Base-by-base conservation (phyloP, 2,329 filamentous ascomycete genomes). In the Colletotrichum tofieldiae region DNA sequence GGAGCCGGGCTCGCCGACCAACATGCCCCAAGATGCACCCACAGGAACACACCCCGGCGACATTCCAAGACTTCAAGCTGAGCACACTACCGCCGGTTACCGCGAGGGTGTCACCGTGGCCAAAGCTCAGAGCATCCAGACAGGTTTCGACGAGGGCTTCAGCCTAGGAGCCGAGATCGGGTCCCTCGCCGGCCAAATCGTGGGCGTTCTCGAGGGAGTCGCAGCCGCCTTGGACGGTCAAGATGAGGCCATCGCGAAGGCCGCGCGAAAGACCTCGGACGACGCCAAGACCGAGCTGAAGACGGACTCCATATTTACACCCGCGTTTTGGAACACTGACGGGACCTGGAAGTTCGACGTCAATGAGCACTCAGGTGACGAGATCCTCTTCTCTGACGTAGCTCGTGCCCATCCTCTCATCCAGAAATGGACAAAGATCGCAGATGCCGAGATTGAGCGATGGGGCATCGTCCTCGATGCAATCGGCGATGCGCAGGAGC, bases 101-200 rank as follows among this genome's bases (percentile, higher is more conserved):
- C 92, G 96, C 71, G 95, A 98, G 77, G 96, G 96, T 55, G 89
- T 98, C 65, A 88, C 92, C 0, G 85, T 85, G 3, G 93, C 93
- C 41, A 98, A 98, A 81, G 89, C 89, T 35, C 84, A 87, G 59
- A 93, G 91, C 77, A 90, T 98, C 35, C 96, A 99, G 82, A 87
- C 87, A 18, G 96, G 96, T 0, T 98, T 99, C 79, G 96, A 99
- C 80, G 94, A 96, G 75, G 96, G 96, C 0, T 98, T 95, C 80
- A 87, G 91, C 18, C 86, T 98, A 0, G 96, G 96, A 16, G 95
- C 94, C 0, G 91, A 92, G 63, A 84, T 98, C 39, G 96, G 96
- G 0, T 81, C 93, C 75, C 87, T 88, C 37, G 92, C 91, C 0
- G 96, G 96, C 0, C 91, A 90, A 75, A 83, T 97, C 16, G 81